phyloP scores from a whole-genome alignment of 1,139 yeast genomes.

The Blastobotrys ciferrii region DNA sequence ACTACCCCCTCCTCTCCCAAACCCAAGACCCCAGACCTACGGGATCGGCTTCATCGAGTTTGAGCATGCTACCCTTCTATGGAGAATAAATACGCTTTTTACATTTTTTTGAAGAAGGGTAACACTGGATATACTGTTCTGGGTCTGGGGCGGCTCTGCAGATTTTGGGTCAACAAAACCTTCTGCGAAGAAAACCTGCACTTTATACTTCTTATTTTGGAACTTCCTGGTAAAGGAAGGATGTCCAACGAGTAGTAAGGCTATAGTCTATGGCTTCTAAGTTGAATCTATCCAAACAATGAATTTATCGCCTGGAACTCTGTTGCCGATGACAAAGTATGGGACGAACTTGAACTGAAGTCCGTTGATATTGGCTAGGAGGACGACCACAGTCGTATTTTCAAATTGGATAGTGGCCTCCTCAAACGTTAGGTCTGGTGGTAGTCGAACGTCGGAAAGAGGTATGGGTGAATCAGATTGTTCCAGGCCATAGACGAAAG shows the following conservation, averaged over 20 bases:
- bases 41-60: too few relatives aligned
- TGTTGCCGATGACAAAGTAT: constrained; percentile 12
- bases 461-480: neutral
- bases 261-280: neutral
- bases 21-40: too few relatives aligned
- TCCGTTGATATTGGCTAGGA: constrained; percentile 8
- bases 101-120: too few relatives aligned
- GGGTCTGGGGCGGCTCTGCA: too few relatives aligned
- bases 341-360: constrained; percentile 11
- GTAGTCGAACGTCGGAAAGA: neutral
- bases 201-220: too few relatives aligned
- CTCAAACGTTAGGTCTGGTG: neutral
- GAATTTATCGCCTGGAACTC: constrained; percentile 12
- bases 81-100: too few relatives aligned
- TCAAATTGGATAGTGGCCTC: constrained; percentile 8
- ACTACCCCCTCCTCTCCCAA: too few relatives aligned
- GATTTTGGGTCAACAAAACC: too few relatives aligned
- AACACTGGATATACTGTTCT: too few relatives aligned
- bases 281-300: constrained; percentile 4
- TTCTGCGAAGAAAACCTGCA: too few relatives aligned
- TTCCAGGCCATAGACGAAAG: constrained; percentile 13
- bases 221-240: too few relatives aligned
- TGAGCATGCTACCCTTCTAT: too few relatives aligned
- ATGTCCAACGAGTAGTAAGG: neutral
- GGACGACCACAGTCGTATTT: constrained; percentile 11